These are phyloP conservation scores for Acer saccharum DNA, from an alignment of 345 rosid genomes.

Conservation along the genomic window DNA sequence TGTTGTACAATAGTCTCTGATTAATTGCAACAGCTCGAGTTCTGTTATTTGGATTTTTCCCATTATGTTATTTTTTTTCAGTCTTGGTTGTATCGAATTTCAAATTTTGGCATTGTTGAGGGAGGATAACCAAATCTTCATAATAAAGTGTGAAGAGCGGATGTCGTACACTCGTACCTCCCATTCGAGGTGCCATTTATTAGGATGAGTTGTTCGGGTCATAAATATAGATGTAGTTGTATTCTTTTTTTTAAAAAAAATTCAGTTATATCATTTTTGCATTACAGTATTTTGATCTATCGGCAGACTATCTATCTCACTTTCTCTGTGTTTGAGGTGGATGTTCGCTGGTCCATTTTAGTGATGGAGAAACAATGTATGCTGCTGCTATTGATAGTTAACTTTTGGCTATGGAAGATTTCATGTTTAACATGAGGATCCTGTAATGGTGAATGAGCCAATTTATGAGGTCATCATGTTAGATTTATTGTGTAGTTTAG, in stretches of 20 bases:
- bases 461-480: neutral
- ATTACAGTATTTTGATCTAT: neutral
- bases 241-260: neutral
- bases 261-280: neutral
- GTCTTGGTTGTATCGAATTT: neutral
- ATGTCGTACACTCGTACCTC: neutral
- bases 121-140: neutral
- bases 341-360: neutral
- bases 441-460: neutral
- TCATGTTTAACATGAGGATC: neutral
- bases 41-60: conserved; percentile 1
- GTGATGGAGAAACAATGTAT: neutral
- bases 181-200: neutral
- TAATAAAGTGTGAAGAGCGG: conserved; percentile 6
- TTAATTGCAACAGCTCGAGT: neutral
- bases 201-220: neutral
- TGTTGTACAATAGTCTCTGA: conserved; percentile 17
- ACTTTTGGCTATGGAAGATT: neutral
- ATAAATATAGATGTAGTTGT: neutral
- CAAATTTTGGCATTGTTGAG: neutral
- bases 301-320: neutral
- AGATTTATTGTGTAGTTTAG: neutral
- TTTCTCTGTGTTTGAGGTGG: neutral
- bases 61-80: neutral
- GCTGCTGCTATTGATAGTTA: too few relatives aligned